phyloP scores from a whole-genome alignment of 2,329 filamentous ascomycete genomes.

The Aspergillus amoenus region DNA sequence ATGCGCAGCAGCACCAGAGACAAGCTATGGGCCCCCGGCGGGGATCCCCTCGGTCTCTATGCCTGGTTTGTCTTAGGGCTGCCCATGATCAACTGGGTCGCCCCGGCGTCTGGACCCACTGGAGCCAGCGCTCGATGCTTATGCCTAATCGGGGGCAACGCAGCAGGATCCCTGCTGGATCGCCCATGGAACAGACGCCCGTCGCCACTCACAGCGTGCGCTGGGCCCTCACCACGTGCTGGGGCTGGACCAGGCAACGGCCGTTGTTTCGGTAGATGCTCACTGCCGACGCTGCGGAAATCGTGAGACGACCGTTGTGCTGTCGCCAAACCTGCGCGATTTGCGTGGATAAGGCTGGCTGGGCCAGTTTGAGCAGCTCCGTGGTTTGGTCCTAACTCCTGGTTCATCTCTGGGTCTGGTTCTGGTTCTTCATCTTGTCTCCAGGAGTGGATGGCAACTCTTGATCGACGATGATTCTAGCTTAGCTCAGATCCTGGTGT shows the following conservation, averaged over 20 bases:
- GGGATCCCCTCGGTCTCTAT: neutral
- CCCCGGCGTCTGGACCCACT: no score
- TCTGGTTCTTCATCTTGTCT: neutral
- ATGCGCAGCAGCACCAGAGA: neutral
- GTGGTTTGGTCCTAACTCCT: neutral
- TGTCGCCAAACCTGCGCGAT: neutral
- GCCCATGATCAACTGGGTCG: neutral
- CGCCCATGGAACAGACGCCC: neutral
- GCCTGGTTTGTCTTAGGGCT: neutral
- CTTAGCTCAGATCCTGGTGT: neutral
- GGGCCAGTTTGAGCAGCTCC: neutral
- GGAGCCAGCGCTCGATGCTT: neutral
- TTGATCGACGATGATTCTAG: neutral
- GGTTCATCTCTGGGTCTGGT: neutral
- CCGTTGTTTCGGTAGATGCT: neutral
- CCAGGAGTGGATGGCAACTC: neutral
- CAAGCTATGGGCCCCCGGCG: neutral
- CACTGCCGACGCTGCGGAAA: neutral
- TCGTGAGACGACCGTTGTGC: neutral
- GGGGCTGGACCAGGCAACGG: neutral
- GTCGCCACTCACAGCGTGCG: neutral
- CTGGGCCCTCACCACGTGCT: constrained; percentile 1
- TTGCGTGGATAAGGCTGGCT: neutral
- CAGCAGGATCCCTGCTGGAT: neutral
- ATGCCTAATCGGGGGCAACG: constrained; percentile 6